Percentiles rank a stretch among this genome's conserved stretches.
phyloP scores from a whole-genome alignment of 306 rosid species.

The Parietaria judaica region DNA sequence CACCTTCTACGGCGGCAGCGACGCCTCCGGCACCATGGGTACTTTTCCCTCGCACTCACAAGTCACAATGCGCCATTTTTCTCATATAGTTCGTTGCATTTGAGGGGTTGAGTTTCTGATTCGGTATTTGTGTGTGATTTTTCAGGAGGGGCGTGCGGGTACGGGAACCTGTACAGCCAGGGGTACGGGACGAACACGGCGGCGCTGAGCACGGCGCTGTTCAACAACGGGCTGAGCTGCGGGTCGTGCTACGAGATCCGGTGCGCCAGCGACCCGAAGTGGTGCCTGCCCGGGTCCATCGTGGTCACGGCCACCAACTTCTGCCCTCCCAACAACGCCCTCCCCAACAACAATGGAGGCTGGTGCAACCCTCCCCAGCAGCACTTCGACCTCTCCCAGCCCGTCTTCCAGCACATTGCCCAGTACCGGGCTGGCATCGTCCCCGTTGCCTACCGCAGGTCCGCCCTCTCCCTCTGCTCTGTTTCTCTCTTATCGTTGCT shows the following conservation, averaged over 20 bases:
- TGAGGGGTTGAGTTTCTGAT: too few species aligned
- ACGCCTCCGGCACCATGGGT: slow-evolving; percentile 99
- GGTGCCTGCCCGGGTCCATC: slow-evolving; percentile 93
- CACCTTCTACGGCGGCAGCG: slow-evolving; percentile 94
- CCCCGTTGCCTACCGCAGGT: slow-evolving; percentile 90
- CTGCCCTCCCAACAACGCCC: slow-evolving; percentile 94
- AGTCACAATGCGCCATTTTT: background rate
- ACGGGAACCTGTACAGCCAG: slow-evolving; percentile 92
- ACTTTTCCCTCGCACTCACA: slow-evolving; percentile 4
- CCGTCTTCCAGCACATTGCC: slow-evolving; percentile 82
- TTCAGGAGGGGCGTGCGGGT: slow-evolving; percentile 98
- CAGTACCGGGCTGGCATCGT: slow-evolving; percentile 91
- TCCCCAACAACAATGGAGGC: slow-evolving; percentile 82
- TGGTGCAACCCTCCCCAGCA: slow-evolving; percentile 99
- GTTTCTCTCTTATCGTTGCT: background rate
- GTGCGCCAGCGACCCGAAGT: slow-evolving; percentile 54
- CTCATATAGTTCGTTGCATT: too few species aligned
- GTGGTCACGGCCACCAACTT: slow-evolving; percentile 94
- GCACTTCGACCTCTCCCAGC: slow-evolving; percentile 95
- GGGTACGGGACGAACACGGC: slow-evolving; percentile 99
- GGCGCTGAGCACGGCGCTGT: slow-evolving; percentile 87
- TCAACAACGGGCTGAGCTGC: slow-evolving; percentile 90
- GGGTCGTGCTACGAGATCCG: slow-evolving; percentile 82
- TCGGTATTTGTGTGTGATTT: background rate
- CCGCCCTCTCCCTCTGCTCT: background rate